Conservation (phyloP, 345 rosid species). For the Citrus mangshanensis region DNA sequence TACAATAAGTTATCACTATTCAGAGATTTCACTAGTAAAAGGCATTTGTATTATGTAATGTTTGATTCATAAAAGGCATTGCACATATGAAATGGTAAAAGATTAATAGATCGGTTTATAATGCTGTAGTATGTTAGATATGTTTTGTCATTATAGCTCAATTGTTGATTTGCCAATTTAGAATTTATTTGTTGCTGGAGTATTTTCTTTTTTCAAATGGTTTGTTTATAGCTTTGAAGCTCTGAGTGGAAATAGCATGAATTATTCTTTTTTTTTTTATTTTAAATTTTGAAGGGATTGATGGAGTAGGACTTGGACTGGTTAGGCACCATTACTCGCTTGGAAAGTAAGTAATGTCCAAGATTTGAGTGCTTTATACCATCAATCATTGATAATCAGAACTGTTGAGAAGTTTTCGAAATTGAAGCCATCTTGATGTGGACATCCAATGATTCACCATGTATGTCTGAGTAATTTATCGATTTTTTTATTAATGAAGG, state of each 20-base stretch:
- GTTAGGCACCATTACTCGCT: conserved; percentile 51
- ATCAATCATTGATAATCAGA: neutral
- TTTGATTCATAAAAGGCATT: neutral
- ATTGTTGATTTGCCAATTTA: neutral
- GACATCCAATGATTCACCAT: too few species aligned
- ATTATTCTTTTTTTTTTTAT: too few species aligned
- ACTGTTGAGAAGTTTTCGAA: too few species aligned
- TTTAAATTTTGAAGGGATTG: conserved; percentile 48
- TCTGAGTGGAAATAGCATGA: neutral
- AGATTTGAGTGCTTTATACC: neutral
- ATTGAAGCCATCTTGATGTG: neutral
- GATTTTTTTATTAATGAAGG: conserved; percentile 30
- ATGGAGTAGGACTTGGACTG: conserved; percentile 82
- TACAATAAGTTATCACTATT: neutral
- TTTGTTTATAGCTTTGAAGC: neutral
- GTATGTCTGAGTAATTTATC: neutral
- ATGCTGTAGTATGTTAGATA: neutral
- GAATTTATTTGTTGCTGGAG: neutral
- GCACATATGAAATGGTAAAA: neutral
- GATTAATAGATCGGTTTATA: neutral
- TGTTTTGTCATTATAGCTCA: neutral
- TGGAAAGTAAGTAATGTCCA: conserved; percentile 42
- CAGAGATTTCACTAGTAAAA: neutral
- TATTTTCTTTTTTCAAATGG: neutral
- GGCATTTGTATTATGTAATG: neutral